These are phyloP conservation scores for Sporobolus alterniflorus DNA, from an alignment of 202 grass and related monocot species.

Conservation along the genomic window DNA sequence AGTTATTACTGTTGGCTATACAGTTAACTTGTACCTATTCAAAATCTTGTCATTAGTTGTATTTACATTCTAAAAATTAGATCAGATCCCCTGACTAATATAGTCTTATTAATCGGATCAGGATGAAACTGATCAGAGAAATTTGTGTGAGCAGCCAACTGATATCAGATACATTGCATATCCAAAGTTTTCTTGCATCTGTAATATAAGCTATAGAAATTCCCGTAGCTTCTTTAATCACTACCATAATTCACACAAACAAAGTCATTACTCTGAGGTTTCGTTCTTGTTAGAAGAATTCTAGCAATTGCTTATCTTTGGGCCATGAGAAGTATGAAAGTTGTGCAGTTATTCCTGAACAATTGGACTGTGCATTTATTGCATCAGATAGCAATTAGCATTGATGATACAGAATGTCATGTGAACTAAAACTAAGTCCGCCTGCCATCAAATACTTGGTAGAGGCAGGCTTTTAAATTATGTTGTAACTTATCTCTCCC, in stretches of 20 bases:
- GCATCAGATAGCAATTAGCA: neutral
- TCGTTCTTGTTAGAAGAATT: neutral
- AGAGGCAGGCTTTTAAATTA: neutral
- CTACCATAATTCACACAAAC: neutral
- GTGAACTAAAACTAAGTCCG: conserved; percentile 21
- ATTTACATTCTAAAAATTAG: neutral
- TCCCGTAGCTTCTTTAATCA: conserved; percentile 2
- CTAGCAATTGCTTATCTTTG: conserved; percentile 10
- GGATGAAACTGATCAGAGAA: neutral
- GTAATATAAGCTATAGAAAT: neutral
- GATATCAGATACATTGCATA: conserved; percentile 1
- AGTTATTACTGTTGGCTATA: neutral
- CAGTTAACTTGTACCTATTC: neutral
- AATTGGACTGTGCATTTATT: conserved; percentile 7
- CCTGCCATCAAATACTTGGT: conserved; percentile 2
- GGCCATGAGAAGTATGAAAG: neutral
- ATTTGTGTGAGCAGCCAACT: conserved; percentile 3
- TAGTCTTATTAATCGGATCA: neutral
- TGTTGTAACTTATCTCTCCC: conserved; percentile 31
- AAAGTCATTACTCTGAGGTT: neutral
- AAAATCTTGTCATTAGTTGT: neutral
- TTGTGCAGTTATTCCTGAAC: conserved; percentile 1
- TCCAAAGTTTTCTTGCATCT: neutral
- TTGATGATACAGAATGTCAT: neutral
- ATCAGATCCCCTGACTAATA: neutral